A percentile compares a stretch with the other conserved stretches of the same genome.
Evolutionary conservation across 306 rosid genomes (phyloP).

Genomic region (Erythrophleum fordii): DNA sequence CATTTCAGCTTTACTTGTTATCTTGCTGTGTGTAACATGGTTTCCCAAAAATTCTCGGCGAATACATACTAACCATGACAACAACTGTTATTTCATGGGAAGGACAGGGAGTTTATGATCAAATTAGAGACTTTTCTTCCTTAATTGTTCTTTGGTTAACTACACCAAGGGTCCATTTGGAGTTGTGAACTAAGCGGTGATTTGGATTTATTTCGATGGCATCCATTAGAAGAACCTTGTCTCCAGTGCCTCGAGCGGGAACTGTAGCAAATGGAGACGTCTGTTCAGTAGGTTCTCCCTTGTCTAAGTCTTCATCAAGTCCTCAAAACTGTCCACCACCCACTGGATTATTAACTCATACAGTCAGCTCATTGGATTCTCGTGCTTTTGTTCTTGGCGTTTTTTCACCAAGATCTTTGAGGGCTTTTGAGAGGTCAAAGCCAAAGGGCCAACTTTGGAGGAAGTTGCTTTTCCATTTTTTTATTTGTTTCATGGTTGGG

Average conservation of each 20-base stretch:
- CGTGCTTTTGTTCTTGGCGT: slow-evolving; percentile 54
- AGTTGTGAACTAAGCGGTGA: slow-evolving; percentile 16
- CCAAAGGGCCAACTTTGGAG: slow-evolving; percentile 73
- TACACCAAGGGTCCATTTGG: slow-evolving; percentile 18
- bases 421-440: slow-evolving; percentile 70
- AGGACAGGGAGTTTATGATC: slow-evolving; percentile 28
- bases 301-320: slow-evolving; percentile 69
- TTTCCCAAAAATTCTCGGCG: slow-evolving; percentile 16
- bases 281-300: slow-evolving; percentile 74
- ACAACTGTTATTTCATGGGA: slow-evolving; percentile 22
- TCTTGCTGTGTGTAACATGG: slow-evolving; percentile 31
- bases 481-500: slow-evolving; percentile 73
- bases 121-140: slow-evolving; percentile 18
- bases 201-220: slow-evolving; percentile 59
- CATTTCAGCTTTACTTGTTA: slow-evolving; percentile 38
- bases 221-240: slow-evolving; percentile 80
- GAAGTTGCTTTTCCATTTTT: slow-evolving; percentile 68
- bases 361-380: slow-evolving; percentile 49
- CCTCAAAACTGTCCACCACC: slow-evolving; percentile 57
- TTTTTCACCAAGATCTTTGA: slow-evolving; percentile 60
- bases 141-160: slow-evolving; percentile 14
- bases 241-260: slow-evolving; percentile 79
- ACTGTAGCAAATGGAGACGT: slow-evolving; percentile 57
- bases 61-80: slow-evolving; percentile 26
- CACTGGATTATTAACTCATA: slow-evolving; percentile 51